These are phyloP conservation scores for Geosiphon pyriformis DNA, from an alignment of 192 early-diverging fungal species.

Conservation along the genomic window DNA sequence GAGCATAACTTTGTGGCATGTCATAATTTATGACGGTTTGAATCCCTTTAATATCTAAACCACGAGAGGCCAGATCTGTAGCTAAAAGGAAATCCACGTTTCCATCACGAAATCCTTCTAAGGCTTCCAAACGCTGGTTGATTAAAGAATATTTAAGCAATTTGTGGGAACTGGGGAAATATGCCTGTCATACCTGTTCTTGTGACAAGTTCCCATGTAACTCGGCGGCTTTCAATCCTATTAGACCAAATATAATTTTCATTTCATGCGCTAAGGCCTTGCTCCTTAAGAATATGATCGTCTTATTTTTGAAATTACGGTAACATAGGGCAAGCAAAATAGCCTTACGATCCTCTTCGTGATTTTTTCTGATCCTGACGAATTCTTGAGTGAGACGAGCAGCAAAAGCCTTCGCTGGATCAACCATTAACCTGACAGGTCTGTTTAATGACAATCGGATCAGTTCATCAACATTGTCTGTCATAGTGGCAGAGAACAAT, in stretches of 20 bases:
- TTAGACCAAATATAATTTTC: conserved; percentile 92
- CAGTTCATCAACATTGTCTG: conserved; percentile 94
- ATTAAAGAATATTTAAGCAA: not conserved
- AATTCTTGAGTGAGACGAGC: conserved; percentile 88
- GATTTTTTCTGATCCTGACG: conserved; percentile 81
- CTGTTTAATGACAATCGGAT: conserved; percentile 86
- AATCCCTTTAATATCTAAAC: conserved; percentile 95
- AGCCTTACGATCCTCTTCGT: conserved; percentile 81
- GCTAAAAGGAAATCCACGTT: conserved; percentile 87
- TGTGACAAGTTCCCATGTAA: conserved; percentile 95
- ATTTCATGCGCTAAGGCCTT: conserved; percentile 97
- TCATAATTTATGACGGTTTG: conserved; percentile 98
- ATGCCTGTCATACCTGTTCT: conserved; percentile 42
- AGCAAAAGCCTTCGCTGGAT: conserved; percentile 73
- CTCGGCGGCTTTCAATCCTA: conserved; percentile 82
- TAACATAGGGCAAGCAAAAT: conserved; percentile 81
- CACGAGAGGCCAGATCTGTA: conserved; percentile 94
- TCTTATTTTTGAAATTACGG: conserved; percentile 68
- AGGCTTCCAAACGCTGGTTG: conserved; percentile 65
- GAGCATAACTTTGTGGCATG: conserved; percentile 87
- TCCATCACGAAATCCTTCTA: conserved; percentile 85
- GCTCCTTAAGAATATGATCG: conserved; percentile 90
- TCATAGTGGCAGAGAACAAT: conserved; percentile 99
- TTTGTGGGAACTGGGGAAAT: not conserved
- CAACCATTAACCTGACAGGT: conserved; percentile 88